phyloP scores from a whole-genome alignment of 2,329 filamentous ascomycete species.

The Neonectria punicea region DNA sequence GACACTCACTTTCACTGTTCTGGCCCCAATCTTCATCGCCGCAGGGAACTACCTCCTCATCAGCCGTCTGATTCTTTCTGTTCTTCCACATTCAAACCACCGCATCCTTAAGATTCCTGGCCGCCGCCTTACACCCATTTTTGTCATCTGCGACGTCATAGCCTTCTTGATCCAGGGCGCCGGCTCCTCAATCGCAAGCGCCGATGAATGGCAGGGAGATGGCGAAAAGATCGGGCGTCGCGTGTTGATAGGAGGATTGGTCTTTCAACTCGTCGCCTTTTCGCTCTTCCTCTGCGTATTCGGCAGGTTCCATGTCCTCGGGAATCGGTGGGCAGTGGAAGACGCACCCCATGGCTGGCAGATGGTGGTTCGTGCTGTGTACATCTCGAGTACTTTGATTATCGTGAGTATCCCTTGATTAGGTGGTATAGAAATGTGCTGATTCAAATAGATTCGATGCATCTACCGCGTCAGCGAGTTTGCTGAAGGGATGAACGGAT shows the following conservation, averaged over 20 bases:
- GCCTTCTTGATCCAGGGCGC: constrained; percentile 57
- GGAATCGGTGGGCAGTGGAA: constrained; percentile 30
- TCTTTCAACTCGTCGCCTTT: constrained; percentile 54
- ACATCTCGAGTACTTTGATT: constrained; percentile 56
- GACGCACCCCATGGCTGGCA: constrained; percentile 49
- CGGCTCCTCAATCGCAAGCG: constrained; percentile 56
- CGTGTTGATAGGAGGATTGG: constrained; percentile 55
- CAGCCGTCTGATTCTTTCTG: constrained; percentile 55
- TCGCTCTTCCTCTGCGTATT: constrained; percentile 54
- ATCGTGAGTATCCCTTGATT: constrained; percentile 49
- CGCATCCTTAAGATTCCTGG: constrained; percentile 51
- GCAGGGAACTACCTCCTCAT: constrained; percentile 63
- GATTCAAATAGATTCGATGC: constrained; percentile 54
- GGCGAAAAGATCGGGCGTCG: constrained; percentile 52
- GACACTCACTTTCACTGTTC: constrained; percentile 55
- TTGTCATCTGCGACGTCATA: constrained; percentile 58
- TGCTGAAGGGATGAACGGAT: constrained; percentile 60
- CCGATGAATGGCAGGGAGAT: constrained; percentile 54
- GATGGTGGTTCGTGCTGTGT: constrained; percentile 54
- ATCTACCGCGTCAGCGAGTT: constrained; percentile 65
- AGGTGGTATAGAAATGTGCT: background rate
- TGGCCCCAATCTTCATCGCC: constrained; percentile 60
- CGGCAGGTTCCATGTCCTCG: constrained; percentile 50
- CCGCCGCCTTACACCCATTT: constrained; percentile 55
- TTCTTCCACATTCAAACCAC: constrained; percentile 48